A percentile compares a stretch with the other conserved stretches of the same genome.
These are phyloP conservation scores for Oryza australiensis DNA, from an alignment of 176 grass and related monocot genomes.

Conservation along the genomic window DNA sequence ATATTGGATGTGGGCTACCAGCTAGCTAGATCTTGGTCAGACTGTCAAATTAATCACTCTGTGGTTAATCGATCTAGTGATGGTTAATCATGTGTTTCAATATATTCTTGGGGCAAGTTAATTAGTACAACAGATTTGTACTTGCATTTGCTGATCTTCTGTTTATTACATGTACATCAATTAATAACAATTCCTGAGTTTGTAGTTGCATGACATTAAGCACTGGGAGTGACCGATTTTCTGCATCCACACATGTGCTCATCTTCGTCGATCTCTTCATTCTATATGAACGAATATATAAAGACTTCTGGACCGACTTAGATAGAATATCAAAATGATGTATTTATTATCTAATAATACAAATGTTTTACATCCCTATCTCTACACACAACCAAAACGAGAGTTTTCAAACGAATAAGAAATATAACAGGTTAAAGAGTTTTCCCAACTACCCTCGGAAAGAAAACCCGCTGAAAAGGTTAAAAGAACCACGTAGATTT, in stretches of 20 bases:
- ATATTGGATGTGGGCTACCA: not conserved
- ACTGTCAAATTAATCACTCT: not conserved
- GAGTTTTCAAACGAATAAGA: no score
- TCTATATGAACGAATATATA: not conserved
- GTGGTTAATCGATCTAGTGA: not conserved
- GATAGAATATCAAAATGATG: not conserved
- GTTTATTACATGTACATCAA: not conserved
- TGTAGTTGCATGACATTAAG: not conserved
- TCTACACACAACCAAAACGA: no score
- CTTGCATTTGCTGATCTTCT: not conserved
- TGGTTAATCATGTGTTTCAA: not conserved
- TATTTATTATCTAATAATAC: no score
- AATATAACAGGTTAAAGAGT: no score
- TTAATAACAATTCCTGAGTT: not conserved
- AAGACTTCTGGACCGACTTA: not conserved
- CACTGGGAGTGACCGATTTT: not conserved
- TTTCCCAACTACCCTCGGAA: no score
- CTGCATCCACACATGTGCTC: not conserved
- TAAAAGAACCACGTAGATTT: no score
- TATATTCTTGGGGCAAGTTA: constrained; percentile 1
- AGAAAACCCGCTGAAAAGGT: no score
- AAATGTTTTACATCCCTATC: no score
- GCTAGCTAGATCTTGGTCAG: not conserved
- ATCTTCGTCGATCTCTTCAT: not conserved
- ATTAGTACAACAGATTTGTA: not conserved